Percentiles rank a stretch among this genome's conserved stretches.
phyloP scores from a whole-genome alignment of 805 yeast genomes.

The Wickerhamomyces subpelliculosus region DNA sequence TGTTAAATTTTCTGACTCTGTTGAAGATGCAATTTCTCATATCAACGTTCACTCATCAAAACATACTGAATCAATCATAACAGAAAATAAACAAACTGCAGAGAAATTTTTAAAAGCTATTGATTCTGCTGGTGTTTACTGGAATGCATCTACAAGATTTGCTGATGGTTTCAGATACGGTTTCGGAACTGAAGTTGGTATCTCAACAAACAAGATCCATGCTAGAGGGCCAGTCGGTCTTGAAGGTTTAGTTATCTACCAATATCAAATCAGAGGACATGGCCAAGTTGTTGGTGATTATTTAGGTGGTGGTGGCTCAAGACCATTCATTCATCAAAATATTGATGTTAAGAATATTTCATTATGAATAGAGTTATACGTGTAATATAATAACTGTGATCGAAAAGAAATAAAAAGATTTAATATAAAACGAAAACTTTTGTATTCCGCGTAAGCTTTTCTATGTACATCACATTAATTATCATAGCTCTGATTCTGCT shows the following conservation, averaged over 20 bases:
- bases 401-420: not conserved
- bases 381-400: too few relatives aligned
- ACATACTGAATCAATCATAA: conserved; percentile 90
- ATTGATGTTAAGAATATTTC: conserved; percentile 31
- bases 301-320: conserved; percentile 85
- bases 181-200: conserved; percentile 98
- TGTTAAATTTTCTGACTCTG: conserved; percentile 50
- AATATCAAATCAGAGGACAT: conserved; percentile 83
- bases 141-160: conserved; percentile 96
- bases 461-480: not conserved
- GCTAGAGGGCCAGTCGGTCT: conserved; percentile 99
- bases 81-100: conserved; percentile 66
- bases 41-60: conserved; percentile 90
- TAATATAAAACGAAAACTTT: not conserved
- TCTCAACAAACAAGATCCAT: conserved; percentile 92
- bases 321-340: conserved; percentile 69
- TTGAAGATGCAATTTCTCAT: conserved; percentile 73
- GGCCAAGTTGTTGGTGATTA: conserved; percentile 94
- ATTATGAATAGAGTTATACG: too few relatives aligned
- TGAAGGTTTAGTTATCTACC: conserved; percentile 94
- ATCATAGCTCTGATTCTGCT: conserved; percentile 22
- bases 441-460: too few relatives aligned
- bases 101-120: conserved; percentile 74
- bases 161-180: conserved; percentile 99
- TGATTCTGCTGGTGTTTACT: conserved; percentile 94